Evolutionary conservation across 225 moss, liverwort and hornwort genomes (phyloP), one percentile per base, ranked within the genome.

Genomic region (Straminergon stramineum): DNA sequence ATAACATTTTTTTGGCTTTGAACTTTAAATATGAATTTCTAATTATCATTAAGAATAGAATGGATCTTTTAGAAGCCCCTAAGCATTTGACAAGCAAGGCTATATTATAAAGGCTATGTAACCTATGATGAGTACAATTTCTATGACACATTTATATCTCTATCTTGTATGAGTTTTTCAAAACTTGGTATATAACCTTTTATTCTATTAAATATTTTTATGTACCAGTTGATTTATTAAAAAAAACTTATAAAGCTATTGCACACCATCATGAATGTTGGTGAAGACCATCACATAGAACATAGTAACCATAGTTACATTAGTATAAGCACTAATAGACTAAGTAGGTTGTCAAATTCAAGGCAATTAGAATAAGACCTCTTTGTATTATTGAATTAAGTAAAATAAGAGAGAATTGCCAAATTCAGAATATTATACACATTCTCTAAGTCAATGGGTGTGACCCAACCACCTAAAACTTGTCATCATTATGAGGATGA

Each of bases 61-160:
- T 30, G 18, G 11, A 30, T 4, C 4, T 0, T 48, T 31, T 0
- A 31, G 0, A 75, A 30, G 16, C 1, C 17, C 2, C 17, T 6
- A 45, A 74, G 45, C 45, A 45, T 30, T 45, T 30, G 10, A 45
- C 45, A 74, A 74, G 17, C 1, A 74, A 30, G 6, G 45, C 11
- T 75, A 48, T 2, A 48, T 48, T 48, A 31, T 19, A 1, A 75
- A 75, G 48, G 31, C 18, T 48, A 30, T 30, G 2, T 45, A 7
- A 27, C 27, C 4, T 73, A 43, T 16, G 2, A 43, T 73, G 10
- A 27, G 0, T 45, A 17, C 11, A 31, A 75, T 16, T 48, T 30
- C 0, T 18, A 48, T 18, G 2, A 31, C 4, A 48, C 7, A 75
- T 48, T 48, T 30, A 31, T 31, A 0, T 30, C 48, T 75, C 11